These are phyloP conservation scores for Globisporangium alternatum DNA, from an alignment of 352 stramenopile genomes.

Conservation along the genomic window DNA sequence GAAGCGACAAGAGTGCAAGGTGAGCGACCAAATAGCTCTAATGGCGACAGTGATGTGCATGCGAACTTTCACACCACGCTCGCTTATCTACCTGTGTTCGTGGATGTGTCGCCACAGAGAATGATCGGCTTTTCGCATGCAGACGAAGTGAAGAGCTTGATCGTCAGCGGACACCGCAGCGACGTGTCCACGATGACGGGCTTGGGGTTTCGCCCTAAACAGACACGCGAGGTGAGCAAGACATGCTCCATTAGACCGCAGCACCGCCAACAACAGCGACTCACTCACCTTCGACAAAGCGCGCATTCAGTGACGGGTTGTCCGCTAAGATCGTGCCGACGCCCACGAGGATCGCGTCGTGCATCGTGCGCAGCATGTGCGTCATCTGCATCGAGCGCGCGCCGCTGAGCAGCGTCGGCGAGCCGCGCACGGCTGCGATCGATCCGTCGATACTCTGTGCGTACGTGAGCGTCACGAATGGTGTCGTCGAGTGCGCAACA, in stretches of 20 bases:
- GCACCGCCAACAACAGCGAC: background rate
- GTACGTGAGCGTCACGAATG: constrained; percentile 84
- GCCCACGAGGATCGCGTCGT: constrained; percentile 87
- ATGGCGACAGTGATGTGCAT: too few relatives aligned
- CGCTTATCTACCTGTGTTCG: constrained; percentile 23
- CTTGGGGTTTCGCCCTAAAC: constrained; percentile 50
- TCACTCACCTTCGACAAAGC: constrained; percentile 47
- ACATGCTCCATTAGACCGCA: background rate
- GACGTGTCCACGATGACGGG: constrained; percentile 77
- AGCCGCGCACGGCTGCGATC: constrained; percentile 63
- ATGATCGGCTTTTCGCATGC: constrained; percentile 73
- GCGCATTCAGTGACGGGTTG: constrained; percentile 84
- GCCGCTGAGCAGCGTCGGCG: constrained; percentile 68
- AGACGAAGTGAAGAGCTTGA: constrained; percentile 76
- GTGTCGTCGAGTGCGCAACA: background rate
- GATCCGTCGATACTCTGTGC: constrained; percentile 89
- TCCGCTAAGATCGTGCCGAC: constrained; percentile 83
- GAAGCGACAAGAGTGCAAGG: background rate
- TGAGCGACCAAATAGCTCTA: background rate
- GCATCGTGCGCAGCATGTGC: constrained; percentile 77
- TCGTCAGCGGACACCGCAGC: constrained; percentile 55
- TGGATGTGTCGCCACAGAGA: constrained; percentile 29
- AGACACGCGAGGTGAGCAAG: background rate
- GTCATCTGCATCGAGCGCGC: constrained; percentile 83
- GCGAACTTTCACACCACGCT: too few relatives aligned